Evolutionary conservation across 1,284 basidiomycete species (phyloP).

Genomic region (Cryptococcus sp.): DNA sequence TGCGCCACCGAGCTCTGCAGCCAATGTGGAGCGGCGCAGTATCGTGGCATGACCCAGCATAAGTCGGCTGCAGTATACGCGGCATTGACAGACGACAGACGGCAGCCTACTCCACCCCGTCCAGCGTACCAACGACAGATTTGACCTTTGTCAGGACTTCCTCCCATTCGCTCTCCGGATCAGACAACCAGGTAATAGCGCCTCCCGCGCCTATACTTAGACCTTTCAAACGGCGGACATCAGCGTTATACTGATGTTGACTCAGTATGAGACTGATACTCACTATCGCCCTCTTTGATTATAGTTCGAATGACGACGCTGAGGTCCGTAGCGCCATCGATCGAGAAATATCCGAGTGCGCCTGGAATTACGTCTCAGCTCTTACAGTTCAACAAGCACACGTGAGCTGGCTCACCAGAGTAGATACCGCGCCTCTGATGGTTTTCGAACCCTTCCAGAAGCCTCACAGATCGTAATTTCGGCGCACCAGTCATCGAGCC

Average conservation of each 20-base stretch:
- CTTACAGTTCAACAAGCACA: background rate
- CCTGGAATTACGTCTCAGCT: slow-evolving; percentile 45
- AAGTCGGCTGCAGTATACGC: no score
- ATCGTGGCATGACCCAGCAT: no score
- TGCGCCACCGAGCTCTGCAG: no score
- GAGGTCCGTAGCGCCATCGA: slow-evolving; percentile 87
- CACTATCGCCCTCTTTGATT: slow-evolving; percentile 67
- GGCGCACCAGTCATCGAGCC: slow-evolving; percentile 98
- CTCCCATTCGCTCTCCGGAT: slow-evolving; percentile 85
- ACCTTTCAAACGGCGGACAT: slow-evolving; percentile 23
- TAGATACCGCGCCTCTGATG: slow-evolving; percentile 71
- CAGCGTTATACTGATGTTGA: background rate
- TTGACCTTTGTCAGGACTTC: slow-evolving; percentile 83
- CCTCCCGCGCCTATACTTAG: slow-evolving; percentile 81
- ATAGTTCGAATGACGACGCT: slow-evolving; percentile 95
- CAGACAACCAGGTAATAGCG: slow-evolving; percentile 91
- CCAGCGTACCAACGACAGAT: slow-evolving; percentile 47
- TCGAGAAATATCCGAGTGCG: slow-evolving; percentile 87
- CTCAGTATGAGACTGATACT: slow-evolving; percentile 9
- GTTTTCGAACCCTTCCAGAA: slow-evolving; percentile 79
- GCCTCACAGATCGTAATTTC: slow-evolving; percentile 88
- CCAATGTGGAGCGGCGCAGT: no score
- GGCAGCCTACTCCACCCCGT: slow-evolving; percentile 12
- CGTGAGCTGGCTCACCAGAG: slow-evolving; percentile 60
- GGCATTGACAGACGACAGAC: no score